phyloP scores from a whole-genome alignment of 2,329 filamentous ascomycete genomes.

The Hymenoscyphus salicellus region DNA sequence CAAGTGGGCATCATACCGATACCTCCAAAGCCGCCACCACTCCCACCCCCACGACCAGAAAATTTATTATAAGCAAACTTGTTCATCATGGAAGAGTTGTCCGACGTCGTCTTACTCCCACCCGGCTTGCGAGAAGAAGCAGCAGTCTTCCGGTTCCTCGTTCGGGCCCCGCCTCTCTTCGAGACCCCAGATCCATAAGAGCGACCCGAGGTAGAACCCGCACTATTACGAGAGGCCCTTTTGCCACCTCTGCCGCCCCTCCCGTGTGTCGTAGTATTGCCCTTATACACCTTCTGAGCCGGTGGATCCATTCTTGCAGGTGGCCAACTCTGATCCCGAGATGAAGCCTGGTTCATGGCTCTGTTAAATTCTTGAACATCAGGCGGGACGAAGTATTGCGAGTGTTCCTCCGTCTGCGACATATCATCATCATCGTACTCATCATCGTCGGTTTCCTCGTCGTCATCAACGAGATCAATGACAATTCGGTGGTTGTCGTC shows the following conservation, averaged over 20 bases:
- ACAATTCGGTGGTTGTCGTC: constrained; percentile 42
- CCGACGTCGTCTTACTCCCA: background rate
- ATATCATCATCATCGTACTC: constrained; percentile 17
- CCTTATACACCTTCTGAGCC: background rate
- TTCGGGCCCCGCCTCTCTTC: constrained; percentile 1
- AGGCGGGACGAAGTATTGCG: constrained; percentile 13
- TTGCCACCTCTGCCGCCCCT: constrained; percentile 8
- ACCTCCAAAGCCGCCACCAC: constrained; percentile 8
- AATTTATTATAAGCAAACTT: background rate
- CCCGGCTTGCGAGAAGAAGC: constrained; percentile 5
- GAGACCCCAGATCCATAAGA: constrained; percentile 4
- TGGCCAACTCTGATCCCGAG: background rate
- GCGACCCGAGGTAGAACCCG: constrained; percentile 12
- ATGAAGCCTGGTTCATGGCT: background rate
- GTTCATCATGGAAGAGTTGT: background rate
- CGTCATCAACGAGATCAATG: constrained; percentile 50
- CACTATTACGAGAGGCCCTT: constrained; percentile 4
- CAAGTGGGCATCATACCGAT: constrained; percentile 20
- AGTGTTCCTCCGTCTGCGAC: constrained; percentile 14
- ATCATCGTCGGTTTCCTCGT: constrained; percentile 26
- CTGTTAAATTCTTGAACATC: constrained; percentile 12
- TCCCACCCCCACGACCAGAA: background rate
- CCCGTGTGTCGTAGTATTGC: constrained; percentile 3
- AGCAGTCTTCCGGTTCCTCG: background rate
- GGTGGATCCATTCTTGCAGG: background rate